Base-by-base conservation (phyloP, 768 basidiomycete species). In the Paxillus rubicundulus region DNA sequence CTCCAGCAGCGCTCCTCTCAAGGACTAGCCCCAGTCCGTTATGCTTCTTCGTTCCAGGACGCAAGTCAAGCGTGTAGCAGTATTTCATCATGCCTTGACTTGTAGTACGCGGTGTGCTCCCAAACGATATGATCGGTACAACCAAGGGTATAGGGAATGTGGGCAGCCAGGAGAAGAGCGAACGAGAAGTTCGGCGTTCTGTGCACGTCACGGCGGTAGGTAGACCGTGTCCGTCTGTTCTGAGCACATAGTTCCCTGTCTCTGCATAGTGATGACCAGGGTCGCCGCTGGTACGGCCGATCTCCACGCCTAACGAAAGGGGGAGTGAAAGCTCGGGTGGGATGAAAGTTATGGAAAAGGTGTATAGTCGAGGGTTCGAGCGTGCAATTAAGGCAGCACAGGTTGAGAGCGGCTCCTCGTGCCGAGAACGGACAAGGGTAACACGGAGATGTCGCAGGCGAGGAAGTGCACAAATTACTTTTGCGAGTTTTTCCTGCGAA, bases 301-400 rank as follows among this genome's bases (percentile, higher is more conserved):
- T 67, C 21, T 75, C 75, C 45, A 76, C 67, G 10, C 72, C 75
- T 55, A 79, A 74, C 8, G 74, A 75, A 45, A 75, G 64, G 12
- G 79, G 77, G 13, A 81, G 71, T 4, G 78, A 73, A 27, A 82
- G 73, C 8, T 80, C 78, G 58, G 77, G 75, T 0, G 84, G 79
- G 45, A 89, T 79, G 69, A 86, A 87, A 2, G 82, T 78, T 47
- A 90, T 75, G 12, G 76, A 75, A 69, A 89, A 89, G 18, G 74
- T 70, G 20, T 73, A 68, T n/a, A 90, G 73, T 24, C 84, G 84
- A 0, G 88, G 88, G 58, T 87, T 87, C 28, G 74, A 71, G 54
- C 72, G 79, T 13, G 86, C 86, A 52, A 90, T 81, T 32, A 80
- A 81, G 4, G 75, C 70, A 13, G 86, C 86, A 49, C 85, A 82